phyloP scores from a whole-genome alignment of 1,139 yeast genomes.

The Yamadazyma buinensis region DNA sequence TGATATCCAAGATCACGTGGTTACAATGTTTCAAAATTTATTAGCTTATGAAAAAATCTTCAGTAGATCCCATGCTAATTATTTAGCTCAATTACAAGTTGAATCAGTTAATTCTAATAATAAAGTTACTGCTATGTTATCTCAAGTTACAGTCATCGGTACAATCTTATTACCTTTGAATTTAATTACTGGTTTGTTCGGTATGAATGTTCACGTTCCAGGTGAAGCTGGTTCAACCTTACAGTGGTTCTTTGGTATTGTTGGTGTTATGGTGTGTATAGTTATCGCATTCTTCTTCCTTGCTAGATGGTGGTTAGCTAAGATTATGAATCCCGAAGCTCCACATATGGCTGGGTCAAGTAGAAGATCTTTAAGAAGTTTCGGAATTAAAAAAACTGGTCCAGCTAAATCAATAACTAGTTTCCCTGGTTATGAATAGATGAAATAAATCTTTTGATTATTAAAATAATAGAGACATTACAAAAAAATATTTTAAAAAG shows the following conservation, averaged over 20 bases:
- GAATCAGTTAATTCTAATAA: conserved; percentile 85
- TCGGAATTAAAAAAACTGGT: conserved; percentile 34
- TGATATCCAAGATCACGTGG: conserved; percentile 96
- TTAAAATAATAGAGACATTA: no score
- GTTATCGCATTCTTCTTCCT: conserved; percentile 25
- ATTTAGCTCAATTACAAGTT: conserved; percentile 89
- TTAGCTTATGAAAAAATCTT: conserved; percentile 89
- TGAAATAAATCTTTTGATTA: no score
- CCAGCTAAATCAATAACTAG: conserved; percentile 40
- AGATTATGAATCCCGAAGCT: conserved; percentile 15
- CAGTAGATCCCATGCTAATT: conserved; percentile 87
- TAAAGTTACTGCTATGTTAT: conserved; percentile 78
- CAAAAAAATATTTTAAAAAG: no score
- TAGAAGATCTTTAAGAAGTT: conserved; percentile 41
- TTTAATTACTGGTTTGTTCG: conserved; percentile 86
- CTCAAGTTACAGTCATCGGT: conserved; percentile 87
- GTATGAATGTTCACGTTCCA: conserved; percentile 93
- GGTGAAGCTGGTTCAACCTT: conserved; percentile 45
- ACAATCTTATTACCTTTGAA: conserved; percentile 88
- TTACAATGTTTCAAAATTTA: conserved; percentile 91
- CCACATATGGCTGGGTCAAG: conserved; percentile 14
- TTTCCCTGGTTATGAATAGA: conserved; percentile 36
- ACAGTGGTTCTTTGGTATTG: conserved; percentile 35
- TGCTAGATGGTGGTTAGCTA: conserved; percentile 37
- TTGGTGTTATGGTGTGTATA: conserved; percentile 34